Evolutionary conservation across 139 green algal species (phyloP).

Genomic region (Deuterostichococcus epilithicus): DNA sequence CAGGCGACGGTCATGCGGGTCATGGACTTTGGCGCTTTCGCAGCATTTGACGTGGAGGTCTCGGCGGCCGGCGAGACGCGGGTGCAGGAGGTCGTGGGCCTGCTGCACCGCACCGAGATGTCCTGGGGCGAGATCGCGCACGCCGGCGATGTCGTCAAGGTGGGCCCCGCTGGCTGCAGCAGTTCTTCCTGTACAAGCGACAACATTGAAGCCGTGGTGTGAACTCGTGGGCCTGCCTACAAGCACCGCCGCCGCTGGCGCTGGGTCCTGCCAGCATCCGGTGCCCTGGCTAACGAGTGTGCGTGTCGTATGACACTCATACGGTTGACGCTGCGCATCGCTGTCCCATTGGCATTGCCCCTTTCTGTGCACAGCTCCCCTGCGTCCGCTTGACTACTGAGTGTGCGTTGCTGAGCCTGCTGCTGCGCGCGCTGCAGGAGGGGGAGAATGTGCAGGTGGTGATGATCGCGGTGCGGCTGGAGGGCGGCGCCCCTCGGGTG

Average conservation of each 20-base stretch:
- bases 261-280: too few relatives aligned
- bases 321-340: too few relatives aligned
- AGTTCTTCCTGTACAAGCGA: too few relatives aligned
- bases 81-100: constrained; percentile 15
- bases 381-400: neutral
- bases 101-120: constrained; percentile 27
- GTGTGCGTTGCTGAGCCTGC: neutral
- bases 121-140: constrained; percentile 17
- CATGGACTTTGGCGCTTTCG: constrained; percentile 30
- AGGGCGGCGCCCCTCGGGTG: constrained; percentile 8
- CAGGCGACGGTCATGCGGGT: neutral
- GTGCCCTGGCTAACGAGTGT: too few relatives aligned
- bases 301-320: too few relatives aligned
- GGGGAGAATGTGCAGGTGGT: constrained; percentile 16
- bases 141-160: constrained; percentile 1
- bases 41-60: constrained; percentile 19
- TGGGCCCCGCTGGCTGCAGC: neutral
- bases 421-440: neutral
- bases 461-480: constrained; percentile 19
- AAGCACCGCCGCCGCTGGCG: too few relatives aligned
- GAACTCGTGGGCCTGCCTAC: too few relatives aligned
- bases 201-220: neutral
- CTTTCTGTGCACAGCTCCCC: too few relatives aligned
- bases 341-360: too few relatives aligned
- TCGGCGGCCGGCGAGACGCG: neutral